These are phyloP conservation scores for Chlamydomonas eustigma DNA, from an alignment of 139 green algal genomes.

Conservation along the genomic window DNA sequence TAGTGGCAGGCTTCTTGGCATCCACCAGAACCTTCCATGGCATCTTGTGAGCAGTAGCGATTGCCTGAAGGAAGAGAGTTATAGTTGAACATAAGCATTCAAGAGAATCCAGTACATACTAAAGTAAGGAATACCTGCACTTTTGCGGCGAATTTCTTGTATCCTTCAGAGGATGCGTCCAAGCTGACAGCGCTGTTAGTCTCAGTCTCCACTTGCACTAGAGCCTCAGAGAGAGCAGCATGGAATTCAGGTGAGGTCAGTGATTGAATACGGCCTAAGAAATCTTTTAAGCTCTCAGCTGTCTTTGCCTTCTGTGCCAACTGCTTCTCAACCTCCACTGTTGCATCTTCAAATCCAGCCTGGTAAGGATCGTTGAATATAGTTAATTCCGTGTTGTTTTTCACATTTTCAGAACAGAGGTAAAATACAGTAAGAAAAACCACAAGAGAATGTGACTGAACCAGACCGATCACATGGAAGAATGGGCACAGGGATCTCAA, in stretches of 20 bases:
- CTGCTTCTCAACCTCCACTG: constrained; percentile 38
- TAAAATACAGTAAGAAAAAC: no score
- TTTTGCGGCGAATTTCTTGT: constrained; percentile 58
- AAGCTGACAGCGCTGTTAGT: constrained; percentile 28
- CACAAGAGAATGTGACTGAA: no score
- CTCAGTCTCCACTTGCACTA: constrained; percentile 38
- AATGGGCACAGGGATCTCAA: no score
- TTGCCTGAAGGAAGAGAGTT: background rate
- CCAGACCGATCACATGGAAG: no score
- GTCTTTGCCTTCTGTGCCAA: constrained; percentile 23
- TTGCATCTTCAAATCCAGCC: constrained; percentile 46
- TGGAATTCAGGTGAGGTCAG: constrained; percentile 38
- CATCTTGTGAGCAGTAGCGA: background rate
- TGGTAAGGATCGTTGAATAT: constrained; percentile 13
- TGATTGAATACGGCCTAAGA: constrained; percentile 33
- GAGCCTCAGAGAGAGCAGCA: constrained; percentile 39
- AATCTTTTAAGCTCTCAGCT: constrained; percentile 41
- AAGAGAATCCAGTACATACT: no score
- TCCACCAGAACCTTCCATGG: constrained; percentile 23
- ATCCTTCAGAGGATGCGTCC: constrained; percentile 35
- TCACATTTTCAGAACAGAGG: no score
- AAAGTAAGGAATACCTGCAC: no score
- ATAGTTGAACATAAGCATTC: background rate
- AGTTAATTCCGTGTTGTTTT: no score
- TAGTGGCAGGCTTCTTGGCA: constrained; percentile 10